Evolutionary conservation across 805 yeast genomes (phyloP).

Genomic region (Candida easanensis): DNA sequence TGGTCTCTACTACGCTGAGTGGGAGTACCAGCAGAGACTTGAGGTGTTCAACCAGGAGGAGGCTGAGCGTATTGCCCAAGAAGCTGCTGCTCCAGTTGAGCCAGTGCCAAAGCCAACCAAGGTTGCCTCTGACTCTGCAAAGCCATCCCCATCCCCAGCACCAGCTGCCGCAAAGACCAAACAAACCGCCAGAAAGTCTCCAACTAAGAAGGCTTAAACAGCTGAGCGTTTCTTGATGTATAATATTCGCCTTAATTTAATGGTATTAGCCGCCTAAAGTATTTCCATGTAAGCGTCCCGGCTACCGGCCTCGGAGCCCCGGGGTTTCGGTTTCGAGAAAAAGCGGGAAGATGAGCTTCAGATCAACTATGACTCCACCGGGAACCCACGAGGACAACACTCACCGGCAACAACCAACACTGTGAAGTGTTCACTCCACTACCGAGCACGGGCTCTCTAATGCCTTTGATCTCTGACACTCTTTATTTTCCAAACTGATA

Average conservation of each 20-base stretch:
- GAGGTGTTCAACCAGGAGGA: constrained; percentile 32
- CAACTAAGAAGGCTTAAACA: constrained; percentile 5
- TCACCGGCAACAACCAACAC: not conserved
- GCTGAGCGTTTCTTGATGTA: not conserved
- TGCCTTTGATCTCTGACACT: too few species aligned
- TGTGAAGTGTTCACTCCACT: not conserved
- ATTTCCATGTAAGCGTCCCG: too few species aligned
- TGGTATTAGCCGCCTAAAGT: too few species aligned
- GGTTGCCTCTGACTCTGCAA: not conserved
- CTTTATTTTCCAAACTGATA: too few species aligned
- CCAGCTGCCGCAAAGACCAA: constrained; percentile 12
- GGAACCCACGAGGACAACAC: too few species aligned
- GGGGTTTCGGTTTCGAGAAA: not conserved
- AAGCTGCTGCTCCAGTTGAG: constrained; percentile 9
- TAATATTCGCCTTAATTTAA: not conserved
- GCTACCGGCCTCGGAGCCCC: not conserved
- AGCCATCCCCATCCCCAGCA: constrained; percentile 3
- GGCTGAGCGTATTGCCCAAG: constrained; percentile 20
- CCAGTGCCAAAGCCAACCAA: not conserved
- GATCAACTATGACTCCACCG: not conserved
- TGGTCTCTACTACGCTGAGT: constrained; percentile 84
- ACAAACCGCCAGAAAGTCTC: constrained; percentile 11
- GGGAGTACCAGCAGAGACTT: constrained; percentile 46
- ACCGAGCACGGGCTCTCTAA: too few species aligned
- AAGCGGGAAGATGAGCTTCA: not conserved